Evolutionary conservation across 768 basidiomycete genomes (phyloP), one percentile per base, ranked within the genome.

Genomic region (Goffeauzyma gilvescens): DNA sequence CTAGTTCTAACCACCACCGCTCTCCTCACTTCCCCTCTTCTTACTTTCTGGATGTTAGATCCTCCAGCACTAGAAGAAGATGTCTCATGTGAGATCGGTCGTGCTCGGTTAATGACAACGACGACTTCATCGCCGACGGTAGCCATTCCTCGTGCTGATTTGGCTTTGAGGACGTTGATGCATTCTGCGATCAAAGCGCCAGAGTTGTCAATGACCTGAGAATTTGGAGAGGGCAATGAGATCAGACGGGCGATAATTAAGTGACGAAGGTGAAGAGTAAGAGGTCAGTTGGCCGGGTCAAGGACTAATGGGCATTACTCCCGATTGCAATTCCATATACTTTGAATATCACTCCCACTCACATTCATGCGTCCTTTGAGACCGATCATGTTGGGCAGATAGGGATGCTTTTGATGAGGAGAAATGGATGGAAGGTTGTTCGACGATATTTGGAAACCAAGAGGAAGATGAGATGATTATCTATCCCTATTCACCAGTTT

Each of bases 1-100:
- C 75, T 74, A n/a, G 85, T 87, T 26, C 90, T 76, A 7, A 96
- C 90, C 42, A 96, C 81, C 51, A 96, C 79, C 0, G 90, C 90
- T 51, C 86, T 75, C n/a, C 86, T 76, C 32, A 96, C 83, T 61
- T 95, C 90, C 17, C 90, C 90, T 43, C 78, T 73, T 20, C 85
- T 75, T 10, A 95, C 85, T 67, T 93, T 95, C 52, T 86, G 73
- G 3, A 81, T 81, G 21, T 77, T 79, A 6, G 54, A 49, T n/a
- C 57, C 70, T 0, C 74, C 66, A 17, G 51, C 45, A 22, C 48
- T 38, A 28, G 46, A 41, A 25, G 41, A 42, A 4, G 56, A 48
- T 6, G 76, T 71, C 4, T 74, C 72, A 24, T 46, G 46, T 8
- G 79, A 72, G 8, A 87, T 66, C 5, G 87, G 85, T 12, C 87